Evolutionary conservation across 345 rosid species (phyloP).

Genomic region (Citrus trifoliata): DNA sequence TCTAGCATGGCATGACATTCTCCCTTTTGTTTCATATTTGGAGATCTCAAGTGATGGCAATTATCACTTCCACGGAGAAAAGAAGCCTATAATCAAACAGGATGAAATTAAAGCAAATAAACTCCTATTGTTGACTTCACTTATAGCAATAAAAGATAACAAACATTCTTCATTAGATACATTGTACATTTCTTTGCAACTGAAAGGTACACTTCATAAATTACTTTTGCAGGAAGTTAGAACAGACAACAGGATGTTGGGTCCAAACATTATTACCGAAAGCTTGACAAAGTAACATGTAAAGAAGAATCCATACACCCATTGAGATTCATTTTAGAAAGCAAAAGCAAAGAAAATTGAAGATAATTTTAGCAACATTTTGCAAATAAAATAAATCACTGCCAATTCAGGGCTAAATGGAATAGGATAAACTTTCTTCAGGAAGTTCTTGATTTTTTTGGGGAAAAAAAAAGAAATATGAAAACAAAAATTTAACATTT

Average conservation of each 20-base stretch:
- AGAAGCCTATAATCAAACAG: not conserved
- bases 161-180: not conserved
- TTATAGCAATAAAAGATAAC: not conserved
- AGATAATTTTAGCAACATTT: not conserved
- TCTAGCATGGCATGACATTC: not conserved
- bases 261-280: not conserved
- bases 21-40: not conserved
- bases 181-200: not conserved
- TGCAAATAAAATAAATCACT: not conserved
- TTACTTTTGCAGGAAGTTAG: not conserved
- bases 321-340: not conserved
- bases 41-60: not conserved
- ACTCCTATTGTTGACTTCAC: not conserved
- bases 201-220: not conserved
- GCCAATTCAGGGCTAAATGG: not conserved
- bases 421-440: not conserved
- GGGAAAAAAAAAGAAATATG: not conserved
- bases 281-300: not conserved
- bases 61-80: not conserved
- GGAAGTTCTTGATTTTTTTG: not conserved
- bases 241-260: not conserved
- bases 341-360: not conserved
- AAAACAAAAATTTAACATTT: not conserved
- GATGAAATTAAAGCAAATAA: not conserved
- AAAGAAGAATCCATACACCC: not conserved